Conservation (phyloP, 805 yeast species). For the Ogataea nakhonphanomensis region DNA sequence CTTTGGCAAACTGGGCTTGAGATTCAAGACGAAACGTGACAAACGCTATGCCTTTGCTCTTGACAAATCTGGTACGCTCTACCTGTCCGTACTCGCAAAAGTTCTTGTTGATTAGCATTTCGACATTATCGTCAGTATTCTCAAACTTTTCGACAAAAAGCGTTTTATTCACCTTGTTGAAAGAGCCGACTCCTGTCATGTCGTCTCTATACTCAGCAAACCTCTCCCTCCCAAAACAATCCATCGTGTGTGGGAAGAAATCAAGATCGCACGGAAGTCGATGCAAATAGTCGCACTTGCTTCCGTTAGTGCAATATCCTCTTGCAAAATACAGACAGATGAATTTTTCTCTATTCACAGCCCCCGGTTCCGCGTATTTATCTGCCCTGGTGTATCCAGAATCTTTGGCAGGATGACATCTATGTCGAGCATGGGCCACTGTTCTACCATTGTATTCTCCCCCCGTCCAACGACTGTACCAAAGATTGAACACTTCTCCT, state of each 20-base stretch:
- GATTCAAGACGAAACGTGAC: conserved; percentile 64
- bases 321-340: conserved; percentile 85
- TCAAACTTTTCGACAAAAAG: conserved; percentile 66
- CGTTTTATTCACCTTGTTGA: conserved; percentile 65
- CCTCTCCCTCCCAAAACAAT: conserved; percentile 92
- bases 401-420: conserved; percentile 59
- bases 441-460: conserved; percentile 52
- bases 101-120: conserved; percentile 40
- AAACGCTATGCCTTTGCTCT: conserved; percentile 70
- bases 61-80: conserved; percentile 59
- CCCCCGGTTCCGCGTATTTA: conserved; percentile 32
- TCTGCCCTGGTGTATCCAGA: conserved; percentile 76
- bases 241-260: conserved; percentile 57
- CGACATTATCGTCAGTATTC: conserved; percentile 37
- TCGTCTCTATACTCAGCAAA: conserved; percentile 81
- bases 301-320: conserved; percentile 82
- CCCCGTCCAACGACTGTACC: conserved; percentile 90
- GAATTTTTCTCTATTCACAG: conserved; percentile 34
- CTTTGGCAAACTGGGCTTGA: conserved; percentile 92
- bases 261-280: conserved; percentile 67
- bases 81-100: conserved; percentile 78
- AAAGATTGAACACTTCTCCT: conserved; percentile 77
- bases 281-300: conserved; percentile 72
- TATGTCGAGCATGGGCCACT: conserved; percentile 47
- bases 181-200: conserved; percentile 91